These are phyloP conservation scores for Boletus coccyginus DNA, from an alignment of 768 basidiomycete genomes.

Conservation along the genomic window DNA sequence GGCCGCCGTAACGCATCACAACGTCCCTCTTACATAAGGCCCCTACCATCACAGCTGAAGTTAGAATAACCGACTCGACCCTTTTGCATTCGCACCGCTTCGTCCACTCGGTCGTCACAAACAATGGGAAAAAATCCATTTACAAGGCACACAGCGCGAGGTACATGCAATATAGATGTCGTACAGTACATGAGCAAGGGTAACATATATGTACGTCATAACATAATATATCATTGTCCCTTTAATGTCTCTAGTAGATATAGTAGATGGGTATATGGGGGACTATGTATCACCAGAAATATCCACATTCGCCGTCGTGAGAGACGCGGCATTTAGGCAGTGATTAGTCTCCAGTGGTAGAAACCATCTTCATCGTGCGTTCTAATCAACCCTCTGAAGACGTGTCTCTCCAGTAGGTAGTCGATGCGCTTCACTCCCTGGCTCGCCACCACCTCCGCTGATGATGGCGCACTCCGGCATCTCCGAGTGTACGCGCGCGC, in stretches of 20 bases:
- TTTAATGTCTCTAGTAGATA: no score
- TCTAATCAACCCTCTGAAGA: constrained; percentile 38
- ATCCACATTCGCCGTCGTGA: neutral
- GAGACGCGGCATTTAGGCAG: constrained; percentile 1
- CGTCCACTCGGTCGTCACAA: neutral
- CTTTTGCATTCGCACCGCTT: neutral
- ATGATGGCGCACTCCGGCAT: constrained; percentile 29
- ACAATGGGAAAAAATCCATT: neutral
- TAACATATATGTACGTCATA: constrained; percentile 1
- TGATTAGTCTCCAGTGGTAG: constrained; percentile 30
- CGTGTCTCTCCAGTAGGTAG: constrained; percentile 33
- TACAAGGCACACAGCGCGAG: neutral
- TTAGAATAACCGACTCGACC: neutral
- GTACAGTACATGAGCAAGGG: neutral
- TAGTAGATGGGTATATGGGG: constrained; percentile 1
- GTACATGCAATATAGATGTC: neutral
- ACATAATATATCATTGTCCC: neutral
- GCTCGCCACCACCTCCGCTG: constrained; percentile 32
- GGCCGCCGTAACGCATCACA: no score
- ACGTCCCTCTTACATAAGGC: no score
- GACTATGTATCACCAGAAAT: neutral
- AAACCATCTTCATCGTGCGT: constrained; percentile 29
- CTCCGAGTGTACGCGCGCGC: constrained; percentile 38
- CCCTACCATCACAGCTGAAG: neutral
- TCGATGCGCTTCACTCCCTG: constrained; percentile 41